Conservation (phyloP, 177 flowering plant species). For the Telopea speciosissima region DNA sequence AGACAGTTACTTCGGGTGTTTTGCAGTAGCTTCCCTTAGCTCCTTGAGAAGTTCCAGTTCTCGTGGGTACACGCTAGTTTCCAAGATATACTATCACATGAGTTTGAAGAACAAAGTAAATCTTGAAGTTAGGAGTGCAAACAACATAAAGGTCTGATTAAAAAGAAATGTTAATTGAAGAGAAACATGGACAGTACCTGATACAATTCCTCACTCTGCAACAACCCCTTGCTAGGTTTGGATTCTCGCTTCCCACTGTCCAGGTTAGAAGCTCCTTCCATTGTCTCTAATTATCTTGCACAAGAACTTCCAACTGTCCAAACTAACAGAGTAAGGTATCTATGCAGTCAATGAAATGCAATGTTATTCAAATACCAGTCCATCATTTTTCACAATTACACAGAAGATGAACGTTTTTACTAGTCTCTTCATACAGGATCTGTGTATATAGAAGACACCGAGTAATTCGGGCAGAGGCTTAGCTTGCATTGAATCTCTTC, state of each 20-base stretch:
- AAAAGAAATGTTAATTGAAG: background rate
- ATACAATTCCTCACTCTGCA: slow-evolving; percentile 8
- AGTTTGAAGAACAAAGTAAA: background rate
- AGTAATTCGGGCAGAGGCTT: too few relatives aligned
- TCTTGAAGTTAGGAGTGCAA: background rate
- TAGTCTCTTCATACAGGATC: too few relatives aligned
- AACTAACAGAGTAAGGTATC: too few relatives aligned
- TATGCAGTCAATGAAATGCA: too few relatives aligned
- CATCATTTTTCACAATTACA: too few relatives aligned
- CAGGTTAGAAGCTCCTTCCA: slow-evolving; percentile 1
- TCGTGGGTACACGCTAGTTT: slow-evolving; percentile 26
- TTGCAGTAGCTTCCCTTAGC: slow-evolving; percentile 14
- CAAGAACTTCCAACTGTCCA: background rate
- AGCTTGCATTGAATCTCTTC: too few relatives aligned
- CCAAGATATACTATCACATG: slow-evolving; percentile 21
- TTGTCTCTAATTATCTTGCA: background rate
- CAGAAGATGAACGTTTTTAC: too few relatives aligned
- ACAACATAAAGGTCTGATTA: background rate
- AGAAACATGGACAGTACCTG: slow-evolving; percentile 3
- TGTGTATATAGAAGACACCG: too few relatives aligned
- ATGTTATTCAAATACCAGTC: too few relatives aligned
- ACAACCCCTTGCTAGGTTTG: slow-evolving; percentile 4
- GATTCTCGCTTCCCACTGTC: background rate
- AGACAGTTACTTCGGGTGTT: slow-evolving; percentile 15
- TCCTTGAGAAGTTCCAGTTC: slow-evolving; percentile 23